Conservation (phyloP, 176 grass and related monocot species). For the maize (Zea mays) region DNA sequence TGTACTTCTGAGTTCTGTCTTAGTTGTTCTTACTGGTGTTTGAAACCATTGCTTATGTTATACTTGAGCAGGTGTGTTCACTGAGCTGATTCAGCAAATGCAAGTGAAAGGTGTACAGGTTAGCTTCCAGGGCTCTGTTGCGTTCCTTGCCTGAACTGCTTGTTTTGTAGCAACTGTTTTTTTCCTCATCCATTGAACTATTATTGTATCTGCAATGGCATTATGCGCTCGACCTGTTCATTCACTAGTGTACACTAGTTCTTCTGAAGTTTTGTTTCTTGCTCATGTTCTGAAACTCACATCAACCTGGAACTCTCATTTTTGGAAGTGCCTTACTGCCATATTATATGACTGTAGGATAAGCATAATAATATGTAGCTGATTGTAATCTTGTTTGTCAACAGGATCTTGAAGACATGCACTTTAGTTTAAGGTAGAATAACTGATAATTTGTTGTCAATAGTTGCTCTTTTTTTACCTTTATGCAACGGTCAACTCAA, state of each 20-base stretch:
- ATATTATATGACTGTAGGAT: not conserved
- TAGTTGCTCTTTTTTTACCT: not conserved
- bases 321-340: not conserved
- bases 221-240: not conserved
- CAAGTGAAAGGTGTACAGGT: conserved; percentile 97
- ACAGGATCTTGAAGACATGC: not conserved
- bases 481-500: conserved; percentile 15
- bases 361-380: conserved; percentile 17
- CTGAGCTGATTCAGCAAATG: conserved; percentile 97
- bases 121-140: conserved; percentile 39
- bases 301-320: not conserved
- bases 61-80: conserved; percentile 79
- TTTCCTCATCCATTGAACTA: not conserved
- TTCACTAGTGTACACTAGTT: not conserved
- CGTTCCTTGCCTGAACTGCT: not conserved
- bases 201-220: not conserved
- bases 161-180: not conserved
- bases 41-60: not conserved
- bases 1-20: not conserved
- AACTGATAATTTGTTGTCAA: not conserved
- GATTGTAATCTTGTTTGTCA: not conserved
- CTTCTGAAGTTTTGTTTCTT: not conserved
- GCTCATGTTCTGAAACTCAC: not conserved
- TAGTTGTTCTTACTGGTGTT: not conserved
- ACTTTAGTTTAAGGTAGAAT: not conserved